These are phyloP conservation scores for Ciborinia camelliae DNA, from an alignment of 2,329 filamentous ascomycete species.

Conservation along the genomic window DNA sequence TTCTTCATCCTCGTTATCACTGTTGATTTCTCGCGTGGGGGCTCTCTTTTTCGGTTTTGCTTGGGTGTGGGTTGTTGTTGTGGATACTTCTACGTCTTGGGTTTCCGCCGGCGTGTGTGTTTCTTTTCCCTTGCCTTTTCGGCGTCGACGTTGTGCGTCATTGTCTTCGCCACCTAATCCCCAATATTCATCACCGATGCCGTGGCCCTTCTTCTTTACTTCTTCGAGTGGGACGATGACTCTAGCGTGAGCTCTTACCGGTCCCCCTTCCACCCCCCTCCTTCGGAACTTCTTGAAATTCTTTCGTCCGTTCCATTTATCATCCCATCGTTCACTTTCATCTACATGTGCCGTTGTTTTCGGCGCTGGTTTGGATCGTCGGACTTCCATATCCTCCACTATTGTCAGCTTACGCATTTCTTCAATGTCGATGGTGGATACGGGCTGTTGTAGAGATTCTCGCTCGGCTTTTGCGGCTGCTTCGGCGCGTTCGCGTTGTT, in stretches of 20 bases:
- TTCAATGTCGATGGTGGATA: constrained; percentile 67
- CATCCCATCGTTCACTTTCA: constrained; percentile 70
- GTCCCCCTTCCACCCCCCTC: constrained; percentile 48
- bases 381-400: constrained; percentile 72
- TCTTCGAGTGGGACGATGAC: constrained; percentile 62
- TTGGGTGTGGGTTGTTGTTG: neutral
- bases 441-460: constrained; percentile 50
- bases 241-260: constrained; percentile 33
- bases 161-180: constrained; percentile 39
- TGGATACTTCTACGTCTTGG: neutral
- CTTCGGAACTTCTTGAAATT: constrained; percentile 90
- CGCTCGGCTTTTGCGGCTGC: constrained; percentile 55
- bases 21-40: constrained; percentile 12
- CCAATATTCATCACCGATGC: constrained; percentile 59
- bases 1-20: constrained; percentile 8
- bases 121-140: constrained; percentile 31
- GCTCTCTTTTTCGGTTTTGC: neutral
- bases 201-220: constrained; percentile 54
- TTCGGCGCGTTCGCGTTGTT: constrained; percentile 59
- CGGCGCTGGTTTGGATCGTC: constrained; percentile 36
- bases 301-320: constrained; percentile 87
- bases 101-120: constrained; percentile 17
- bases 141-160: constrained; percentile 36
- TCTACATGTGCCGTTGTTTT: constrained; percentile 36
- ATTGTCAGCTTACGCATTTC: constrained; percentile 71